Evolutionary conservation across 192 early-diverging fungal genomes (phyloP).

Genomic region (Coemansia sp.): DNA sequence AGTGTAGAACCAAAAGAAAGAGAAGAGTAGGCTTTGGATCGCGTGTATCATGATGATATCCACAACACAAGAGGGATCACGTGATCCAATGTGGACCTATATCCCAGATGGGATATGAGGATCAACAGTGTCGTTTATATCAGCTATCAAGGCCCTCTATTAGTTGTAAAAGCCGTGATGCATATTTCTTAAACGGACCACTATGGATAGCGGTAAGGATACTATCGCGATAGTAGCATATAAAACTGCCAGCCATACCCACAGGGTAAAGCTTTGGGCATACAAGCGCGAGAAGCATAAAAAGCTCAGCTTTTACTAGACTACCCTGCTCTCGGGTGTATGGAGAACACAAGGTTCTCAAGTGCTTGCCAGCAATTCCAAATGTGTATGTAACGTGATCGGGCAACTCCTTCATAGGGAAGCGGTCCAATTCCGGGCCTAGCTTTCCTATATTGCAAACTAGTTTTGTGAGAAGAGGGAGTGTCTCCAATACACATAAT

Average conservation of each 20-base stretch:
- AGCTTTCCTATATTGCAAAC: background rate
- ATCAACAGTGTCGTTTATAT: too few species aligned
- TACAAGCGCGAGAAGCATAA: background rate
- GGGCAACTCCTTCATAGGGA: background rate
- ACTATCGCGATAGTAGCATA: background rate
- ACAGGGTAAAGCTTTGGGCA: background rate
- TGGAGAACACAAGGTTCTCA: background rate
- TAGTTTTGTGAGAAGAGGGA: background rate
- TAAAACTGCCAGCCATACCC: background rate
- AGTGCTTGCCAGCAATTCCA: background rate
- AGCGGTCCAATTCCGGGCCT: background rate
- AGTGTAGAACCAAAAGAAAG: too few species aligned
- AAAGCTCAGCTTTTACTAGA: background rate
- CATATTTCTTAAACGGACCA: background rate
- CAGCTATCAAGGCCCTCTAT: too few species aligned
- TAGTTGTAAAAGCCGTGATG: background rate
- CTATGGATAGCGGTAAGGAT: background rate
- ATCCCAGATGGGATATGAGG: too few species aligned
- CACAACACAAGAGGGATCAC: too few species aligned
- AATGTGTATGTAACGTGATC: background rate
- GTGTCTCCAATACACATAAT: background rate
- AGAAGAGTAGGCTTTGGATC: too few species aligned
- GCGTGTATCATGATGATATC: too few species aligned
- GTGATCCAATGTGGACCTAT: too few species aligned
- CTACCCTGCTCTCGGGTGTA: background rate